Percentiles rank a stretch among this genome's conserved stretches.
phyloP scores from a whole-genome alignment of 176 grass and related monocot genomes.

The Themeda triandra region DNA sequence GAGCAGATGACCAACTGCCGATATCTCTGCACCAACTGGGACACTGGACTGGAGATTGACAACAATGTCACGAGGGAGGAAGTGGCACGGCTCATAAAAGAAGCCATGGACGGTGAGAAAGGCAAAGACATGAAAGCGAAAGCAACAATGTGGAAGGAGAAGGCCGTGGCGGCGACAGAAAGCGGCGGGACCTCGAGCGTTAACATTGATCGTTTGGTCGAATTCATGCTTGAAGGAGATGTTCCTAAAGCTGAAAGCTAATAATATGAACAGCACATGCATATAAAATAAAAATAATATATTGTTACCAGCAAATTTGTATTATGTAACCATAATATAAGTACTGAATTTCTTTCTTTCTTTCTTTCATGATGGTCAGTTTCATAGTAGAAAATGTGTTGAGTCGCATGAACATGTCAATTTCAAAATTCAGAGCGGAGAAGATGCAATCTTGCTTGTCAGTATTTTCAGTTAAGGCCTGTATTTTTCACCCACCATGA shows the following conservation, averaged over 20 bases:
- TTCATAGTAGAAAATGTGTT: background rate
- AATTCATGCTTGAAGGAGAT: constrained; percentile 30
- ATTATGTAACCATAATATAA: background rate
- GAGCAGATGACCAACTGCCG: constrained; percentile 61
- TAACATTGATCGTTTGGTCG: constrained; percentile 22
- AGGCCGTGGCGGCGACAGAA: constrained; percentile 28
- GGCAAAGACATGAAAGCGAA: constrained; percentile 51
- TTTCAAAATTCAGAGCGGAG: background rate
- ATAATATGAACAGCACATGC: background rate
- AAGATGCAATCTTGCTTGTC: background rate
- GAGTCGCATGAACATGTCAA: background rate
- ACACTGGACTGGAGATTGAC: constrained; percentile 54
- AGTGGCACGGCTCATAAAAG: constrained; percentile 46
- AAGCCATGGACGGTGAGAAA: constrained; percentile 55
- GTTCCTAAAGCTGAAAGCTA: background rate
- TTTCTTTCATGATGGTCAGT: background rate
- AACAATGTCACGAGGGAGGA: constrained; percentile 43
- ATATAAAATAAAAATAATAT: background rate
- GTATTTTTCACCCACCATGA: background rate
- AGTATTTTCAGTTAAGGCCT: background rate
- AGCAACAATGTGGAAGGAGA: constrained; percentile 47
- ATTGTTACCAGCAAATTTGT: background rate
- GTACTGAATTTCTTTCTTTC: background rate
- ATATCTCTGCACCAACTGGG: constrained; percentile 53
- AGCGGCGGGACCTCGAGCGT: constrained; percentile 24